These are phyloP conservation scores for Aplosporella prunicola DNA, from an alignment of 2,329 filamentous ascomycete genomes.

Conservation along the genomic window DNA sequence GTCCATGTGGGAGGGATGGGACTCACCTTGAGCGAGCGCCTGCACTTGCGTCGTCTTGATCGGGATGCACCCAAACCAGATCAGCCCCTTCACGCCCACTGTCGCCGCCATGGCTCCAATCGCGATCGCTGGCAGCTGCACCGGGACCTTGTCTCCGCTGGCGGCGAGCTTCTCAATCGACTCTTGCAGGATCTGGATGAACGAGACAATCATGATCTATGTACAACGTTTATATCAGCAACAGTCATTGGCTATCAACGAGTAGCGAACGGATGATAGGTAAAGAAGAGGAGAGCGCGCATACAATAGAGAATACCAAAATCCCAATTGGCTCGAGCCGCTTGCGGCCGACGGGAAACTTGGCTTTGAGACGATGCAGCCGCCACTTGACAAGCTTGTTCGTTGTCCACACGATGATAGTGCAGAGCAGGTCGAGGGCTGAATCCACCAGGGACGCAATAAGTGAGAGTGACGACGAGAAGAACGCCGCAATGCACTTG, in stretches of 20 bases:
- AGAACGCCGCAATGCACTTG: slow-evolving; percentile 47
- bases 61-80: slow-evolving; percentile 49
- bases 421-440: slow-evolving; percentile 51
- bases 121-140: slow-evolving; percentile 43
- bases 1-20: not conserved
- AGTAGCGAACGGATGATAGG: not conserved
- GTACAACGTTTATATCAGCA: not conserved
- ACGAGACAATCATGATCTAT: slow-evolving; percentile 49
- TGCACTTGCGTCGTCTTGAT: slow-evolving; percentile 57
- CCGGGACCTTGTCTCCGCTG: slow-evolving; percentile 38
- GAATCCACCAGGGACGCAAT: slow-evolving; percentile 54
- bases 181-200: slow-evolving; percentile 51
- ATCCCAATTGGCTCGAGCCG: slow-evolving; percentile 54
- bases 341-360: slow-evolving; percentile 44
- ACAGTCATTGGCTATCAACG: not conserved
- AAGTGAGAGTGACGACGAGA: slow-evolving; percentile 50
- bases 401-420: slow-evolving; percentile 51
- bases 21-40: slow-evolving; percentile 45
- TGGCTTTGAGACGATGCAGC: slow-evolving; percentile 39
- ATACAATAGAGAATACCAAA: slow-evolving; percentile 51
- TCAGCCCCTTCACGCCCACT: slow-evolving; percentile 50
- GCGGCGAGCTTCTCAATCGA: slow-evolving; percentile 50
- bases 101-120: slow-evolving; percentile 50
- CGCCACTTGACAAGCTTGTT: slow-evolving; percentile 51
- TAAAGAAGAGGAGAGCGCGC: not conserved